A percentile compares a stretch with the other conserved stretches of the same genome.
Conservation (phyloP, 2,329 filamentous ascomycete species). For the Colletotrichum incanum region DNA sequence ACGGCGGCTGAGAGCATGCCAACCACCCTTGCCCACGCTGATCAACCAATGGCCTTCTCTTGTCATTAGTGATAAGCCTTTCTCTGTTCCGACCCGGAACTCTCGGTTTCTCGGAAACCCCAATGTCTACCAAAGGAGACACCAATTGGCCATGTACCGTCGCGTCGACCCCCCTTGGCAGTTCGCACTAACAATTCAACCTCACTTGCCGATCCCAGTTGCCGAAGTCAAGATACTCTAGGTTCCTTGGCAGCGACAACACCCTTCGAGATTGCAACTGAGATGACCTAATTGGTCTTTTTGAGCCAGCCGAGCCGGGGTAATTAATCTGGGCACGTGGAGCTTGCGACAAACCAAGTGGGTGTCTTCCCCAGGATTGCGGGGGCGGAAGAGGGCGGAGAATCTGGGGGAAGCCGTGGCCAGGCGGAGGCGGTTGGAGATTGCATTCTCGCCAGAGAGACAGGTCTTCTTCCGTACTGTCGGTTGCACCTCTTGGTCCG, state of each 20-base stretch:
- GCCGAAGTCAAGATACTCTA: constrained; percentile 33
- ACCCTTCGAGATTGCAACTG: constrained; percentile 17
- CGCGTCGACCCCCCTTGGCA: not conserved
- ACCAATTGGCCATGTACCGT: not conserved
- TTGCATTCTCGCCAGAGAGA: not conserved
- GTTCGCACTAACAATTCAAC: constrained; percentile 10
- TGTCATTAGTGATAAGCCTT: not conserved
- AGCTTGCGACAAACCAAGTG: constrained; percentile 21
- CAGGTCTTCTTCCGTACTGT: not conserved
- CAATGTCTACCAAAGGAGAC: not conserved
- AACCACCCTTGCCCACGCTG: not conserved
- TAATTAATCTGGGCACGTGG: constrained; percentile 26
- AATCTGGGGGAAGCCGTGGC: constrained; percentile 28
- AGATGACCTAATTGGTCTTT: constrained; percentile 20
- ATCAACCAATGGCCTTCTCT: not conserved
- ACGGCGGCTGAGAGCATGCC: not conserved
- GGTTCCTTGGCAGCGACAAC: constrained; percentile 27
- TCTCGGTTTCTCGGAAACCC: constrained; percentile 4
- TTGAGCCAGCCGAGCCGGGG: constrained; percentile 2
- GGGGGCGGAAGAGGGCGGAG: constrained; percentile 25
- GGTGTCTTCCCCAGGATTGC: constrained; percentile 36
- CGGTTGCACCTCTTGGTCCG: not conserved
- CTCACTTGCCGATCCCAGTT: constrained; percentile 36
- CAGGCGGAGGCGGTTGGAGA: not conserved
- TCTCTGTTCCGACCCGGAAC: not conserved